Evolutionary conservation across 108 stramenopile genomes (phyloP).

Genomic region (Skeletonema menzelii): DNA sequence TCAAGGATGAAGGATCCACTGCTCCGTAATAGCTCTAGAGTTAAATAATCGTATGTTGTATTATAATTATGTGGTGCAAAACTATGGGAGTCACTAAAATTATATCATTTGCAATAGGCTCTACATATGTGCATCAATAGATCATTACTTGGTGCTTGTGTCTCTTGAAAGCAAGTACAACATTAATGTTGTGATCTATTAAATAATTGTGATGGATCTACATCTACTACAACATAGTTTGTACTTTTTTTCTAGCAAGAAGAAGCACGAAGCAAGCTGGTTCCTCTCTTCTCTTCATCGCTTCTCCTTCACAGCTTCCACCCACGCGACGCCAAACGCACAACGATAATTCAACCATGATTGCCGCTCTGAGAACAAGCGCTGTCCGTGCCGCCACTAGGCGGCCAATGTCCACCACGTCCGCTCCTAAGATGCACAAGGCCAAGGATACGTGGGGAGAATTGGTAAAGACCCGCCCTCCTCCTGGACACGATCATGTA

Average conservation of each 20-base stretch:
- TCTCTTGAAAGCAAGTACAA: no score
- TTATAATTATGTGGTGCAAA: no score
- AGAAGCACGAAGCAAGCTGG: no score
- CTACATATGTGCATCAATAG: no score
- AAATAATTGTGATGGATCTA: no score
- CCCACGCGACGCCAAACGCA: background rate
- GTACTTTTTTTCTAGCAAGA: no score
- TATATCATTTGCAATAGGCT: no score
- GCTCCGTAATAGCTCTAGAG: background rate
- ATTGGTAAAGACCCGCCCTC: conserved; percentile 67
- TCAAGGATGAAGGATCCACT: conserved; percentile 26
- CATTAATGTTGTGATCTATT: no score
- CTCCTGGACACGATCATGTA: conserved; percentile 63
- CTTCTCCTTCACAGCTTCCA: background rate
- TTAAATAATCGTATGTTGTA: background rate
- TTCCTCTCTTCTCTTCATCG: no score
- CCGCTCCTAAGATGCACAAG: conserved; percentile 78
- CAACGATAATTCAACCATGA: background rate
- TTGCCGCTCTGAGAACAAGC: conserved; percentile 3
- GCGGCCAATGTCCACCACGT: conserved; percentile 55
- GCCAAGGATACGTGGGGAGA: conserved; percentile 69
- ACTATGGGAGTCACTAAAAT: no score
- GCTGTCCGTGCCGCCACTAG: conserved; percentile 37
- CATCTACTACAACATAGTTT: no score
- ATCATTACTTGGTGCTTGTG: no score